A percentile compares a stretch with the other conserved stretches of the same genome.
phyloP scores from a whole-genome alignment of 345 rosid species.

The Moricandia arvensis region DNA sequence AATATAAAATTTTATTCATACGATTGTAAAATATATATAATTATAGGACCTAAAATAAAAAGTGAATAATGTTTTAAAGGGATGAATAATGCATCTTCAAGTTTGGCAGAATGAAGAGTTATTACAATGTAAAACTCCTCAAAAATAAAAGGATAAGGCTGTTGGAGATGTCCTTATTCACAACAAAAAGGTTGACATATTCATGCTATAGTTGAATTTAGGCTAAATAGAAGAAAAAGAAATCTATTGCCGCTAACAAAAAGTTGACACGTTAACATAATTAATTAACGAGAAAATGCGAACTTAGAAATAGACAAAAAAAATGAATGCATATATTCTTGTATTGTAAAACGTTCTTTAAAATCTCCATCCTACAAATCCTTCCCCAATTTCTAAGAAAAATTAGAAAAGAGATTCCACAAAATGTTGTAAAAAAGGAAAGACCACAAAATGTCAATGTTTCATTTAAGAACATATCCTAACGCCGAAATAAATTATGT shows the following conservation, averaged over 20 bases:
- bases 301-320: conserved; percentile 5
- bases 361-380: conserved; percentile 34
- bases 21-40: too few species aligned
- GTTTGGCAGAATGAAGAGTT: too few species aligned
- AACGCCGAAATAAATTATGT: background rate
- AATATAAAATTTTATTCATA: too few species aligned
- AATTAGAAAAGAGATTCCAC: background rate
- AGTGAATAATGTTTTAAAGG: too few species aligned
- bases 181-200: too few species aligned
- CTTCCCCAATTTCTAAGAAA: background rate
- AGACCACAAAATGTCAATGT: background rate
- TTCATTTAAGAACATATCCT: conserved; percentile 5
- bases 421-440: background rate
- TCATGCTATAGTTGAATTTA: background rate
- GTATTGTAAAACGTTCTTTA: conserved; percentile 17
- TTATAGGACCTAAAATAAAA: too few species aligned
- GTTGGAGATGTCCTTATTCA: too few species aligned
- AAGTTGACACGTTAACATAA: conserved; percentile 24
- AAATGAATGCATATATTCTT: conserved; percentile 29
- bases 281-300: conserved; percentile 8
- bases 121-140: too few species aligned
- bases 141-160: too few species aligned
- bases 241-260: conserved; percentile 13
- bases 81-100: too few species aligned
- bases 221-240: background rate